phyloP scores from a whole-genome alignment of 2,329 filamentous ascomycete genomes.

The Emydomyces testavorans region DNA sequence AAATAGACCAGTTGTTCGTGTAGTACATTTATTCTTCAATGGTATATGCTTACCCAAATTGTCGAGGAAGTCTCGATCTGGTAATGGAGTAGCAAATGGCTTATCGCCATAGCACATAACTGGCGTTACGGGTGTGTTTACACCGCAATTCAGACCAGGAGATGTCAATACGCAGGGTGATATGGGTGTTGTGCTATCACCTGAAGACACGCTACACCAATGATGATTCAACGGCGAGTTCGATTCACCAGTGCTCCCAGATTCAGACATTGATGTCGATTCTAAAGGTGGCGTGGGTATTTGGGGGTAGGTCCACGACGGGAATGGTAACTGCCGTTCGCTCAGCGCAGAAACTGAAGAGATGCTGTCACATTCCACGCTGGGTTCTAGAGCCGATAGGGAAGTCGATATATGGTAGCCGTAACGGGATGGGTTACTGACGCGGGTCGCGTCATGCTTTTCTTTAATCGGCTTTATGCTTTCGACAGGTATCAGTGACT shows the following conservation, averaged over 20 bases:
- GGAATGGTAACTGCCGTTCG: background rate
- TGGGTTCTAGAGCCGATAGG: background rate
- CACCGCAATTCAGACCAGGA: background rate
- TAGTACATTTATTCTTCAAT: no score
- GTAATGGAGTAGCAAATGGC: background rate
- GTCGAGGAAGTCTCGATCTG: background rate
- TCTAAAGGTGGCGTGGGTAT: slow-evolving; percentile 6
- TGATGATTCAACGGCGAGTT: background rate
- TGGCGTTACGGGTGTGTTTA: background rate
- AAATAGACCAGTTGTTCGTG: background rate
- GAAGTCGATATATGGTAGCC: slow-evolving; percentile 21
- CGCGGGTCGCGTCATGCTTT: slow-evolving; percentile 30
- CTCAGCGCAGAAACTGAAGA: background rate
- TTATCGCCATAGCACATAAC: background rate
- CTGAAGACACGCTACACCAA: background rate
- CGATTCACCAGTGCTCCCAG: background rate
- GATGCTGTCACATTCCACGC: background rate
- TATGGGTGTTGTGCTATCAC: background rate
- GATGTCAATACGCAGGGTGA: background rate
- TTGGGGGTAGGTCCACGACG: slow-evolving; percentile 4
- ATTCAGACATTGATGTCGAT: background rate
- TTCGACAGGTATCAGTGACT: slow-evolving; percentile 27
- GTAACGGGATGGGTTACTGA: slow-evolving; percentile 28
- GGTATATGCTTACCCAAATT: background rate
- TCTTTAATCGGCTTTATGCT: slow-evolving; percentile 26